Evolutionary conservation across 345 rosid species (phyloP).

Genomic region (Passiflora organensis): DNA sequence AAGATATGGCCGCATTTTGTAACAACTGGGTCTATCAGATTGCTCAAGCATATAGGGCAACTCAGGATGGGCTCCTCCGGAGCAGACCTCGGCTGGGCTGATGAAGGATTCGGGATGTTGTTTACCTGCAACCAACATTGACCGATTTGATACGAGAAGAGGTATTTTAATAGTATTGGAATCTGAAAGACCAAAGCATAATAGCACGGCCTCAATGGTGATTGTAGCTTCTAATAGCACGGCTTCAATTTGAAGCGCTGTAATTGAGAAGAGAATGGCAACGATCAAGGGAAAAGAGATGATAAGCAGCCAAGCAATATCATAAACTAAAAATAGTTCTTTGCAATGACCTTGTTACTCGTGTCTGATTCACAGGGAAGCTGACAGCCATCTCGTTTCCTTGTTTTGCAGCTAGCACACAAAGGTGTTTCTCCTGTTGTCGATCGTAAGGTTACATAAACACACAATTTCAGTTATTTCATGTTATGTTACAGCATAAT

Average conservation of each 20-base stretch:
- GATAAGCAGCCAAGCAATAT: conserved; percentile 2
- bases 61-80: conserved; percentile 11
- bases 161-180: background rate
- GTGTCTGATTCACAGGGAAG: no score
- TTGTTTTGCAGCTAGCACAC: conserved; percentile 9
- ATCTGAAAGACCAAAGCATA: background rate
- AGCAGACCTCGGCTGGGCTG: background rate
- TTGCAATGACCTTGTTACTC: background rate
- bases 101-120: background rate
- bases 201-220: no score
- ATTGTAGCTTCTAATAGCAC: background rate
- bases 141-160: no score
- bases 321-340: no score
- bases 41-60: conserved; percentile 18
- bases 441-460: background rate
- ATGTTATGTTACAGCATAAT: background rate
- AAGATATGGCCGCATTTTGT: conserved; percentile 23
- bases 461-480: background rate
- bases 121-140: conserved; percentile 4
- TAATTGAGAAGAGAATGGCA: background rate
- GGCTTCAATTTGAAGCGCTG: no score
- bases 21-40: conserved; percentile 15
- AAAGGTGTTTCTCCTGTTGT: background rate
- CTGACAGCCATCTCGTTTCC: background rate
- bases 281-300: background rate